Evolutionary conservation across 2,329 filamentous ascomycete genomes (phyloP), one percentile per base, ranked within the genome.

Genomic region (Canariomyces notabilis): DNA sequence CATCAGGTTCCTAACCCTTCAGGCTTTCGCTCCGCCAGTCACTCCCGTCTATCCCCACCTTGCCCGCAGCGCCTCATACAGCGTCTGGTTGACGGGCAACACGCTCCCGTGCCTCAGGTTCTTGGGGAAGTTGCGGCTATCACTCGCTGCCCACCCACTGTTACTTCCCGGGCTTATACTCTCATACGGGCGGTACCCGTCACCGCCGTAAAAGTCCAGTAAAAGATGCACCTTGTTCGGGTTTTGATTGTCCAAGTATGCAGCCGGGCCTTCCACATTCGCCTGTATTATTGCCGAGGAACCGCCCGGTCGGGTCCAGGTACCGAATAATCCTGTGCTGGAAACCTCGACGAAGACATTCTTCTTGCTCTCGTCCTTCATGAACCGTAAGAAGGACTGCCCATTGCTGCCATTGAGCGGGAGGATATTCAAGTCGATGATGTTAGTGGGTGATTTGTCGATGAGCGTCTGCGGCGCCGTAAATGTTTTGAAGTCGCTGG

Each of bases 391-490:
- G 41, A 73, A 79, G n/a, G 64, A 64, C 31, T 60, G 58, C 12
- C 63, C 63, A 34, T 42, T 34, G 35, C 33, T 46, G 23, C 41
- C 35, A 45, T 52, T 55, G 38, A 75, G 60, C 1, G 68, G 62
- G 3, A 77, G 64, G 59, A 83, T 74, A 53, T 79, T 75, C n/a
- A 82, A 64, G 54, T 78, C 75, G 56, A 78, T 79, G 42, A 76
- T 65, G 47, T 72, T 66, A 41, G 67, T 74, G 0, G 70, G 68
- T 1, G 65, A 59, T 35, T 68, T 64, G 58, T 75, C 67, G 57
- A 78, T 71, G 53, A 75, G 75, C 6, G 74, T 74, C 50, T 72
- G 59, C 0, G 77, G 73, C 1, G 68, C 31, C 15, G 65, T 68
- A 56, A 80, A 80, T 2, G 70, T 75, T 37, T 64, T 63, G 55